phyloP scores from a whole-genome alignment of 2,329 filamentous ascomycete species.

The Erysiphe pulchra region DNA sequence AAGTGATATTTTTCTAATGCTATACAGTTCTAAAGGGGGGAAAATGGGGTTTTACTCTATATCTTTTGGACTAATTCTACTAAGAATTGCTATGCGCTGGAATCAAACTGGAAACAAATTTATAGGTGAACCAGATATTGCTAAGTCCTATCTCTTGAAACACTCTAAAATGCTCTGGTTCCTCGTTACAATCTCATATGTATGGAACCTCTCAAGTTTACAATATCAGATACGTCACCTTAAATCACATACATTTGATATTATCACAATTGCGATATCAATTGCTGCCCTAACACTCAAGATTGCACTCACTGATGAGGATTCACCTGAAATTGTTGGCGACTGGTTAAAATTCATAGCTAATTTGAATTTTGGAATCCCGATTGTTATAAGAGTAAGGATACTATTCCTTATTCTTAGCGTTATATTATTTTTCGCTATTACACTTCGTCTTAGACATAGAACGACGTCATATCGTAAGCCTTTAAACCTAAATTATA shows the following conservation, averaged over 20 bases:
- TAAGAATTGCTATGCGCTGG: constrained; percentile 51
- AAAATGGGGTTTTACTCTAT: neutral
- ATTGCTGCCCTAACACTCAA: constrained; percentile 57
- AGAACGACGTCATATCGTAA: constrained; percentile 7
- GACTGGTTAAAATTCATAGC: constrained; percentile 14
- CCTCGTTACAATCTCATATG: constrained; percentile 43
- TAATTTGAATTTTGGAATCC: constrained; percentile 6
- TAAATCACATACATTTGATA: constrained; percentile 1
- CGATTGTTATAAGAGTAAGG: constrained; percentile 15
- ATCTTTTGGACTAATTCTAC: constrained; percentile 23
- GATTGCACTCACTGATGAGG: constrained; percentile 61
- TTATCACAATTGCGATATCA: constrained; percentile 18
- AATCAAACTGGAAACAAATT: constrained; percentile 97
- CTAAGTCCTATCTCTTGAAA: constrained; percentile 38
- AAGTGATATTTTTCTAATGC: neutral
- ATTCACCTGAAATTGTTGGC: constrained; percentile 58
- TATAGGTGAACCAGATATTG: constrained; percentile 71
- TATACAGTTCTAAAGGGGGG: neutral
- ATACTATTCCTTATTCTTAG: constrained; percentile 22
- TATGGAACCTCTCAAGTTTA: constrained; percentile 17
- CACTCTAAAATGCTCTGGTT: constrained; percentile 48
- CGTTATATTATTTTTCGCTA: constrained; percentile 13
- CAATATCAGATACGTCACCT: neutral
- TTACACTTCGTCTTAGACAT: constrained; percentile 19
- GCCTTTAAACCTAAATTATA: neutral